Conservation (phyloP, 225 moss, liverwort and hornwort genomes). For the Lunularia cruciata region DNA sequence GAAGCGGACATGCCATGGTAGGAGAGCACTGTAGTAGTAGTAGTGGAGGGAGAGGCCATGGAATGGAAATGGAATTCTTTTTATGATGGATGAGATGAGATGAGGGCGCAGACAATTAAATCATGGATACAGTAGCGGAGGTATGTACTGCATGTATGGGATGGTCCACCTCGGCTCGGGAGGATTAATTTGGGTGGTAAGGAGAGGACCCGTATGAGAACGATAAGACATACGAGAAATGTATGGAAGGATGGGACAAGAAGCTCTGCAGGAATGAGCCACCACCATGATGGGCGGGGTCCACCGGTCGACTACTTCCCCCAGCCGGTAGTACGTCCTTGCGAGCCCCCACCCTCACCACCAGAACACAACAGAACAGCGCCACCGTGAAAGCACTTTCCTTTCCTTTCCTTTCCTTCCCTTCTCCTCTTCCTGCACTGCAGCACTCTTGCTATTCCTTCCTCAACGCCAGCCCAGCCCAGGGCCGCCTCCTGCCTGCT, state of each 20-base stretch:
- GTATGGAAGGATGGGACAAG: background rate
- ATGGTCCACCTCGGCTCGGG: background rate
- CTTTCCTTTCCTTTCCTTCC: background rate
- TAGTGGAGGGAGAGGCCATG: too few species aligned
- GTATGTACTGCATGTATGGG: background rate
- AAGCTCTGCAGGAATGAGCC: background rate
- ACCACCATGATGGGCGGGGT: slow-evolving; percentile 13
- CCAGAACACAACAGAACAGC: background rate
- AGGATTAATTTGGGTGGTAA: slow-evolving; percentile 10
- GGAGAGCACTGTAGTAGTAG: background rate
- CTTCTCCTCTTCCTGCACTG: background rate
- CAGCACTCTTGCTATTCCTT: background rate
- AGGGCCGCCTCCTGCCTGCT: too few species aligned
- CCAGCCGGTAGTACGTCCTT: too few species aligned
- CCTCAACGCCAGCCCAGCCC: too few species aligned
- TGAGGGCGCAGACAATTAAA: background rate
- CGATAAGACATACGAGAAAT: slow-evolving; percentile 3
- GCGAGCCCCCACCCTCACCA: background rate
- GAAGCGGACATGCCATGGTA: background rate
- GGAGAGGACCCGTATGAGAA: slow-evolving; percentile 2
- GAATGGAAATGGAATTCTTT: background rate
- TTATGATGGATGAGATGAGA: background rate
- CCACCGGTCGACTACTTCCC: background rate
- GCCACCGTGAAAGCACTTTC: background rate
- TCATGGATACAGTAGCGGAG: background rate